Evolutionary conservation across 805 yeast genomes (phyloP).

Genomic region (Yamadazyma laniorum): DNA sequence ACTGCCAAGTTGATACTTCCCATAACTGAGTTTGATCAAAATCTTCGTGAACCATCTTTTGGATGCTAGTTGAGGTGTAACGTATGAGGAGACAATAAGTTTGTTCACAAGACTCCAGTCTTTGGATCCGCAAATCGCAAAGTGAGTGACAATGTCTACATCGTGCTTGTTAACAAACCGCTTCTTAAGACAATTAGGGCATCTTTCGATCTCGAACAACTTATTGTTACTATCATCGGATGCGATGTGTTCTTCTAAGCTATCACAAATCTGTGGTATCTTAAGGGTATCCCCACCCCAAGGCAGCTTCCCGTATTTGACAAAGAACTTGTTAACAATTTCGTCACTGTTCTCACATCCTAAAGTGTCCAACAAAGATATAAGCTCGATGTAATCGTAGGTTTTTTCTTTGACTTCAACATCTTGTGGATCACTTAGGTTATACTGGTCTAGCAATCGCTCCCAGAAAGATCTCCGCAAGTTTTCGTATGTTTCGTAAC

Average conservation of each 20-base stretch:
- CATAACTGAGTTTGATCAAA: constrained; percentile 81
- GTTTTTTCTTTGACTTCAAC: constrained; percentile 21
- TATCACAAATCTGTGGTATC: constrained; percentile 44
- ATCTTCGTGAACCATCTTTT: constrained; percentile 86
- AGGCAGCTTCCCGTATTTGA: constrained; percentile 40
- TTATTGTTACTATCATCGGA: constrained; percentile 26
- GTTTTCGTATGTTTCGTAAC: constrained; percentile 63
- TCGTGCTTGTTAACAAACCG: constrained; percentile 53
- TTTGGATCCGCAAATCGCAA: constrained; percentile 80
- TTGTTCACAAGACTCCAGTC: constrained; percentile 71
- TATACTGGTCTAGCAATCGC: constrained; percentile 55
- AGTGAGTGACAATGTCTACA: constrained; percentile 76
- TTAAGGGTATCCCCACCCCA: constrained; percentile 57
- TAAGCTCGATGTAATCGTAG: constrained; percentile 59
- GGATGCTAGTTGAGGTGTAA: constrained; percentile 77
- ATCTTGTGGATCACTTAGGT: constrained; percentile 30
- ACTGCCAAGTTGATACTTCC: constrained; percentile 69
- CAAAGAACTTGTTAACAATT: constrained; percentile 54
- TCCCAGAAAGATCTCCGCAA: constrained; percentile 72
- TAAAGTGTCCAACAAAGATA: constrained; percentile 60
- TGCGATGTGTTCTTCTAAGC: constrained; percentile 42
- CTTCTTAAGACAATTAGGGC: constrained; percentile 78
- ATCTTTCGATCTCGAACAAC: constrained; percentile 60
- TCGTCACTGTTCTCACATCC: constrained; percentile 54
- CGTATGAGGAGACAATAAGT: constrained; percentile 63